phyloP scores from a whole-genome alignment of 2,329 filamentous ascomycete genomes.

The Trichoderma sp. region DNA sequence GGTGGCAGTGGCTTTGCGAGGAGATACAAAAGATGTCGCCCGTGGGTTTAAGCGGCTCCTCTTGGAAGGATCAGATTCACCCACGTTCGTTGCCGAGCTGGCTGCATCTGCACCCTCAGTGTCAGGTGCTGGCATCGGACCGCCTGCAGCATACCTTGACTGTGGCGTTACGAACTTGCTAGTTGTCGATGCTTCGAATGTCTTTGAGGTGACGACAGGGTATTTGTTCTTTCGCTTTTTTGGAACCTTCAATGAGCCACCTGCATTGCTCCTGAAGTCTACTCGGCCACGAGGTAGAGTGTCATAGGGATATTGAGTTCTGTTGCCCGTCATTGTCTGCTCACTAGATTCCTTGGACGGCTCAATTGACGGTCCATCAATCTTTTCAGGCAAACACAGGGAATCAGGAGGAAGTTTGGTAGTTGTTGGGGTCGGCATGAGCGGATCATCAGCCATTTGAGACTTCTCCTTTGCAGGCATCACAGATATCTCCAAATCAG shows the following conservation, averaged over 20 bases:
- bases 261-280: conserved; percentile 29
- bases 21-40: conserved; percentile 16
- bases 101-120: neutral
- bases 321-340: neutral
- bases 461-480: neutral
- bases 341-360: neutral
- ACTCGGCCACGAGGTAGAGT: conserved; percentile 20
- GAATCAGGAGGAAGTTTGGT: neutral
- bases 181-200: conserved; percentile 1
- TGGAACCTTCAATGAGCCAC: conserved; percentile 34
- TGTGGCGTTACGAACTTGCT: conserved; percentile 11
- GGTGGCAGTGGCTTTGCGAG: neutral
- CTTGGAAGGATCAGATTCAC: neutral
- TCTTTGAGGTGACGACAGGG: neutral
- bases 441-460: too few relatives aligned
- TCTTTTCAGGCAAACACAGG: conserved; percentile 19
- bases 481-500: neutral
- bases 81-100: neutral
- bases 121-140: neutral
- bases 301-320: conserved; percentile 5
- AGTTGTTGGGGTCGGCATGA: neutral
- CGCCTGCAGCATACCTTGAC: conserved; percentile 22
- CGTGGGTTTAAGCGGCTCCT: conserved; percentile 18
- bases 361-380: conserved; percentile 16
- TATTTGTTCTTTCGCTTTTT: conserved; percentile 30